Evolutionary conservation across 176 grass and related monocot genomes (phyloP).

Genomic region (Zea luxurians): DNA sequence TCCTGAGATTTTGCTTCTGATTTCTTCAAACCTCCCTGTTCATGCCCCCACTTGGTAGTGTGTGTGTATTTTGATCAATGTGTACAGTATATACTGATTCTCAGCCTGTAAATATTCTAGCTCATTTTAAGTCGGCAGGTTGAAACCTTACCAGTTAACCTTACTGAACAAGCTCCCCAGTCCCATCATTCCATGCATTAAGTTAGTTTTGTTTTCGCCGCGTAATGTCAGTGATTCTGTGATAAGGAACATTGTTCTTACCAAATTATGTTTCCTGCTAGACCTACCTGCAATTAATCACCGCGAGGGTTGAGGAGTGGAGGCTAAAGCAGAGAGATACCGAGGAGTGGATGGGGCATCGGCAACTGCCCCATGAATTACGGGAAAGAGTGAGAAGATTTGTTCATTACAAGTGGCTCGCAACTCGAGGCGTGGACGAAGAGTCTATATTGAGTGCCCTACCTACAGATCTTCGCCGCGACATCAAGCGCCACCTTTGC

Average conservation of each 20-base stretch:
- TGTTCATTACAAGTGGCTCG: conserved; percentile 96
- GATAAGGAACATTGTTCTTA: conserved; percentile 27
- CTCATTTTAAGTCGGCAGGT: background rate
- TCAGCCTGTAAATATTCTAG: background rate
- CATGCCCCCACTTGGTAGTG: background rate
- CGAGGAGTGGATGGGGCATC: conserved; percentile 96
- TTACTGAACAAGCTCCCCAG: background rate
- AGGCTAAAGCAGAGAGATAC: conserved; percentile 91
- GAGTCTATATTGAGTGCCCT: conserved; percentile 73
- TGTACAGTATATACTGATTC: background rate
- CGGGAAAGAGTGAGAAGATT: conserved; percentile 79
- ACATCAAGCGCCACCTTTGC: conserved; percentile 94
- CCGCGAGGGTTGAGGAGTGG: conserved; percentile 92
- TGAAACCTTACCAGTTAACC: background rate
- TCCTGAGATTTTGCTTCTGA: background rate
- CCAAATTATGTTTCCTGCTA: conserved; percentile 41
- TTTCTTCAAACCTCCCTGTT: background rate
- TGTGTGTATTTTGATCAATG: background rate
- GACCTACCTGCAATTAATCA: conserved; percentile 97
- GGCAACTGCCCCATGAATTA: conserved; percentile 67
- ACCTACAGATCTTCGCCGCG: conserved; percentile 81
- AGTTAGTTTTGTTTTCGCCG: conserved; percentile 14
- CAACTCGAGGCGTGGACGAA: conserved; percentile 89
- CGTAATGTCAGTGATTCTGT: background rate
- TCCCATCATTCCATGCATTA: conserved; percentile 17